phyloP scores from a whole-genome alignment of 305 asterid genomes.

The Striga hermonthica region DNA sequence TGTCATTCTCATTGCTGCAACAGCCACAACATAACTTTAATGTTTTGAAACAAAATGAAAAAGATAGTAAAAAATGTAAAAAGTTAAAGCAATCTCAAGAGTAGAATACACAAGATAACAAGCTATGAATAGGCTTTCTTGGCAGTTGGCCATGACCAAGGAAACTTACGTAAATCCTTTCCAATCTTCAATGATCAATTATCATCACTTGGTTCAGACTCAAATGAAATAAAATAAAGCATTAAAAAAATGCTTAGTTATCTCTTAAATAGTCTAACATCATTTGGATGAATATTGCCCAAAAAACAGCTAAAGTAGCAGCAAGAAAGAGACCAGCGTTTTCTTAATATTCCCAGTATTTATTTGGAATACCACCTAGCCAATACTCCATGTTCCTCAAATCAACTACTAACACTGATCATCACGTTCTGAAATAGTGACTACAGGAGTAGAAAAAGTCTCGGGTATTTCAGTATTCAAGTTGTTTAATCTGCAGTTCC shows the following conservation, averaged over 20 bases:
- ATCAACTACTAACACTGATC: constrained; percentile 4
- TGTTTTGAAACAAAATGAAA: constrained; percentile 8
- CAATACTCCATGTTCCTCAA: constrained; percentile 1
- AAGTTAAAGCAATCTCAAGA: background rate
- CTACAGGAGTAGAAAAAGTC: too few species aligned
- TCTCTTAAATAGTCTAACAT: background rate
- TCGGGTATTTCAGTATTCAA: background rate
- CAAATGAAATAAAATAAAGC: too few species aligned
- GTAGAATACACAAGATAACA: background rate
- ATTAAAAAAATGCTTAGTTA: too few species aligned
- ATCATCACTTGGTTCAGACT: background rate
- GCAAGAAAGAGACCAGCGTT: background rate
- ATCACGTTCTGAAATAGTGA: background rate
- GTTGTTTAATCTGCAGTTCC: background rate
- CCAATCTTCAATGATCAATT: constrained; percentile 11
- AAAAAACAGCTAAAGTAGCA: background rate
- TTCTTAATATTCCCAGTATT: background rate
- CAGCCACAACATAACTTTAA: constrained; percentile 17
- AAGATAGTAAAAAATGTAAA: background rate
- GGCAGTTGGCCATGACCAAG: background rate
- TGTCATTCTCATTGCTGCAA: constrained; percentile 94
- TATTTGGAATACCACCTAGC: constrained; percentile 4
- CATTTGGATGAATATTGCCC: background rate
- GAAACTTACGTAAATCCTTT: constrained; percentile 17
- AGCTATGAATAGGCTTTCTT: background rate